Conservation (phyloP, 495 filamentous ascomycete species). For the Neurospora africana region DNA sequence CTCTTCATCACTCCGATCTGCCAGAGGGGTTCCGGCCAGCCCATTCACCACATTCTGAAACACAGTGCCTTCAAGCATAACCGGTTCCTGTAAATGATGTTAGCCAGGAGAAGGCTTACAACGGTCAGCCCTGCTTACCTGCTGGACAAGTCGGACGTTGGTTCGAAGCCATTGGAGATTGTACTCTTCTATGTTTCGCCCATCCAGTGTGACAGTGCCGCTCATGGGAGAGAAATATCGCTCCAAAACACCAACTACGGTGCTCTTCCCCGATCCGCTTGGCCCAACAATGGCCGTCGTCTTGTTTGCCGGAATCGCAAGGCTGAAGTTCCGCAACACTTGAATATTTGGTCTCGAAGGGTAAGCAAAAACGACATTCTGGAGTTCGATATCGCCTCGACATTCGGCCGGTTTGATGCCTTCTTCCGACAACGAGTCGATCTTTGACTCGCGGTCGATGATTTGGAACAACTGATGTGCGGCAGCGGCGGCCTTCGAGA, state of each 20-base stretch:
- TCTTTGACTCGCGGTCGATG: constrained; percentile 38
- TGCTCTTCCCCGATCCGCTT: constrained; percentile 75
- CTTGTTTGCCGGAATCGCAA: constrained; percentile 59
- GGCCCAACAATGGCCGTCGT: constrained; percentile 74
- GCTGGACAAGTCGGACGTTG: constrained; percentile 56
- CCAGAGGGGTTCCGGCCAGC: constrained; percentile 45
- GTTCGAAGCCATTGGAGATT: constrained; percentile 53
- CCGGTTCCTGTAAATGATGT: constrained; percentile 38
- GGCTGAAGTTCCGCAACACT: constrained; percentile 40
- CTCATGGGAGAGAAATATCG: constrained; percentile 70
- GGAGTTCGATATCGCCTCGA: constrained; percentile 40
- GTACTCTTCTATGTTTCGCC: constrained; percentile 40
- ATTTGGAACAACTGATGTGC: constrained; percentile 40
- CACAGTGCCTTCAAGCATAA: constrained; percentile 62
- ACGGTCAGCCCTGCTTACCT: constrained; percentile 16
- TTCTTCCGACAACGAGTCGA: constrained; percentile 25
- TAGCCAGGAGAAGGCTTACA: not conserved
- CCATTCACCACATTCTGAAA: constrained; percentile 54
- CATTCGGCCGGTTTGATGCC: constrained; percentile 28
- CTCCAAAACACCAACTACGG: constrained; percentile 75
- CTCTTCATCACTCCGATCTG: constrained; percentile 33
- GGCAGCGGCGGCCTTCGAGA: constrained; percentile 38
- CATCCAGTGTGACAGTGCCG: constrained; percentile 42
- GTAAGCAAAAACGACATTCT: constrained; percentile 51
- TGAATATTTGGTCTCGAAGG: constrained; percentile 52